Conservation (phyloP, 2,329 filamentous ascomycete species). For the Botryotinia globosa region DNA sequence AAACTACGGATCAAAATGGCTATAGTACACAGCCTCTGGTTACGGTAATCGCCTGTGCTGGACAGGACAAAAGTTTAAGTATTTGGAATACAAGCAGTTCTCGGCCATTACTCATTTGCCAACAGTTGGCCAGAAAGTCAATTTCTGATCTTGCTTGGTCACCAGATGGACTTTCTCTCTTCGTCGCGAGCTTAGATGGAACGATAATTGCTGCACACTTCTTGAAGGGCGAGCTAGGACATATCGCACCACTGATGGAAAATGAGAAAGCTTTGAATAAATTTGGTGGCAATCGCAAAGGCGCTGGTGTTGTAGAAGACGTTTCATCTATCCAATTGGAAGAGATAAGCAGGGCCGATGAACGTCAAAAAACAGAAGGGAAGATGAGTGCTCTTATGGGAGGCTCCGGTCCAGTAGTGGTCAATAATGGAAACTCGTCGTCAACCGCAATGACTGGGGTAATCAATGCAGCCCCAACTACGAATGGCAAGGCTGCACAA, state of each 20-base stretch:
- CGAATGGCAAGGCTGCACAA: conserved; percentile 31
- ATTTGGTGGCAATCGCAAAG: conserved; percentile 83
- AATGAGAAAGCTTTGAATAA: conserved; percentile 92
- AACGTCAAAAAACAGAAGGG: conserved; percentile 84
- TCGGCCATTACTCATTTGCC: conserved; percentile 82
- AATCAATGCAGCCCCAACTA: conserved; percentile 22
- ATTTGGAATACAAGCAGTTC: conserved; percentile 98
- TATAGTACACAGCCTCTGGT: conserved; percentile 56
- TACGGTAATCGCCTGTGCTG: conserved; percentile 93
- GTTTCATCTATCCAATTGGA: conserved; percentile 85
- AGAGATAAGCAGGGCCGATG: conserved; percentile 86
- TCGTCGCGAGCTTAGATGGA: conserved; percentile 83
- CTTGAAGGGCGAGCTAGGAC: conserved; percentile 82
- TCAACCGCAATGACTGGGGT: conserved; percentile 30
- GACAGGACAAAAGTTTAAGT: conserved; percentile 92
- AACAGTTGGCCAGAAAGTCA: conserved; percentile 85
- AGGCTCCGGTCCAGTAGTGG: conserved; percentile 53
- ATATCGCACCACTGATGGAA: conserved; percentile 79
- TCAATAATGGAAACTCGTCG: conserved; percentile 35
- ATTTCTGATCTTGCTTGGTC: conserved; percentile 95
- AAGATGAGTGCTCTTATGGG: conserved; percentile 99
- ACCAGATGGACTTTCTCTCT: conserved; percentile 84
- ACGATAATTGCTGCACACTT: conserved; percentile 81
- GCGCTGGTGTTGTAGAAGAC: conserved; percentile 87
- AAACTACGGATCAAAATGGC: conserved; percentile 50